Percentiles rank a stretch among this genome's conserved stretches.
Evolutionary conservation across 2,329 filamentous ascomycete species (phyloP).

Genomic region (Aspergillus tanneri): DNA sequence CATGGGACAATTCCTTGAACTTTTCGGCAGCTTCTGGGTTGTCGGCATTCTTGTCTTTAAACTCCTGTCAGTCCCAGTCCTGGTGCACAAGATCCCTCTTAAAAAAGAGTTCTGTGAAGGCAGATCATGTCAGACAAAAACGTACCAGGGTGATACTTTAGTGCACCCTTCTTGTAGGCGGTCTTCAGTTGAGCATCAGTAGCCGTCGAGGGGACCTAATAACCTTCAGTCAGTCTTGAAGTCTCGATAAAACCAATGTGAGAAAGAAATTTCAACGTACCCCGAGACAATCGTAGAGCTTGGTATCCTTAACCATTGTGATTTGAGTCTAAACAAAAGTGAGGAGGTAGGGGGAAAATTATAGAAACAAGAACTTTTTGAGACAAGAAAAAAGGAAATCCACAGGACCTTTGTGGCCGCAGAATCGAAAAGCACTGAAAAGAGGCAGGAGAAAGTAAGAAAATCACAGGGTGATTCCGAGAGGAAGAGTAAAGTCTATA

Average conservation of each 20-base stretch:
- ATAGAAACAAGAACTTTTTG: conserved; percentile 23
- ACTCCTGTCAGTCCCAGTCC: background rate
- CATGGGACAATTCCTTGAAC: conserved; percentile 96
- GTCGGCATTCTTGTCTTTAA: conserved; percentile 87
- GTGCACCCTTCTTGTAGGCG: conserved; percentile 88
- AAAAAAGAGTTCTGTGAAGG: conserved; percentile 12
- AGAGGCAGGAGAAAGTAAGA: conserved; percentile 14
- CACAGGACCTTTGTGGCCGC: background rate
- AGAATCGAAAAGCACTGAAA: conserved; percentile 8
- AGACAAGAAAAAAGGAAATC: conserved; percentile 12
- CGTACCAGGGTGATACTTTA: conserved; percentile 86
- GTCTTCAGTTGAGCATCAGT: conserved; percentile 88
- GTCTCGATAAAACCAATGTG: background rate
- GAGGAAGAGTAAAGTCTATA: conserved; percentile 6
- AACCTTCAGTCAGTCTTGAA: conserved; percentile 27
- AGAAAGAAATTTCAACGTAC: conserved; percentile 34
- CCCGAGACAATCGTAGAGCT: conserved; percentile 50
- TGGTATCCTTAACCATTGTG: conserved; percentile 54
- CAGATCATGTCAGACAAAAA: conserved; percentile 37
- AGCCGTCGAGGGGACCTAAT: conserved; percentile 72
- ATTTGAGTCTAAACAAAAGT: conserved; percentile 18
- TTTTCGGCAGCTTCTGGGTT: conserved; percentile 93
- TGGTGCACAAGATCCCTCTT: background rate
- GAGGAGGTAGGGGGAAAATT: conserved; percentile 5
- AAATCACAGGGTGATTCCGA: conserved; percentile 8